phyloP scores from a whole-genome alignment of 108 stramenopile species.

The Cyclotella cryptica region DNA sequence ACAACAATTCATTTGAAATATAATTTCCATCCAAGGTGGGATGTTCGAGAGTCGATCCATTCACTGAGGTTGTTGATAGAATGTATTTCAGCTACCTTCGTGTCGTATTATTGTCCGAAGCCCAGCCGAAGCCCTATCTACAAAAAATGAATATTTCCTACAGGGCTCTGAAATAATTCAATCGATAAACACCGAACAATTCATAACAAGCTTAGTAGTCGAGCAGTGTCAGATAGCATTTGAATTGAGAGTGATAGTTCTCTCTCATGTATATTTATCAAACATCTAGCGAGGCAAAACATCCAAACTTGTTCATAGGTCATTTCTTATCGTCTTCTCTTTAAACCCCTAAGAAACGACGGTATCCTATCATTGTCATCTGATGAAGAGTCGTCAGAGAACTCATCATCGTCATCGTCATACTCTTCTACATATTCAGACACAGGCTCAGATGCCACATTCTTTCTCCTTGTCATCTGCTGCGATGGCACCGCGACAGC shows the following conservation, averaged over 20 bases:
- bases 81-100: no score
- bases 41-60: no score
- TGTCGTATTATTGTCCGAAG: no score
- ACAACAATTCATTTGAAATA: no score
- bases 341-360: conserved; percentile 37
- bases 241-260: neutral
- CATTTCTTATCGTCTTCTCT: conserved; percentile 42
- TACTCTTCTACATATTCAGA: neutral
- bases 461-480: conserved; percentile 18
- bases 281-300: neutral
- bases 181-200: no score
- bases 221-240: no score
- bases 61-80: no score
- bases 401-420: conserved; percentile 13
- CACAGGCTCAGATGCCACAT: neutral
- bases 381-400: neutral
- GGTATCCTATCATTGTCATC: conserved; percentile 41
- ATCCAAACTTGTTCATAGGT: neutral
- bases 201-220: no score
- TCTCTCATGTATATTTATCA: neutral
- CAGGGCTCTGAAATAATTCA: no score
- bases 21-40: no score
- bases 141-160: no score
- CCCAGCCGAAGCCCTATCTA: no score
- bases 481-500: conserved; percentile 3